Conservation (phyloP, 495 filamentous ascomycete genomes). For the Annulohypoxylon nitens region DNA sequence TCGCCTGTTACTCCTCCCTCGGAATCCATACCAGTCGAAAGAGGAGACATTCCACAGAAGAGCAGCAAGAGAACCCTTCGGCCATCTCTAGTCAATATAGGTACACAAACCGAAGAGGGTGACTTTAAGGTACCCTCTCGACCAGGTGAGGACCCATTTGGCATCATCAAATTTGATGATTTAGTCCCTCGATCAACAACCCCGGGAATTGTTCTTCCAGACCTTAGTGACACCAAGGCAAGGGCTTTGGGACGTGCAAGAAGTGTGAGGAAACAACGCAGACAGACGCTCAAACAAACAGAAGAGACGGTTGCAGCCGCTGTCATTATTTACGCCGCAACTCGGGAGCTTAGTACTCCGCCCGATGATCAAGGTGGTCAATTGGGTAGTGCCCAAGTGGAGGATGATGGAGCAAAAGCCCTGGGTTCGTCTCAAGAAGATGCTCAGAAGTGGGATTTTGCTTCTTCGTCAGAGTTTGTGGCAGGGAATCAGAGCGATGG, state of each 20-base stretch:
- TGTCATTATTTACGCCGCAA: conserved; percentile 61
- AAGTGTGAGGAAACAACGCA: conserved; percentile 56
- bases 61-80: conserved; percentile 39
- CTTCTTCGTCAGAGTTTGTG: conserved; percentile 39
- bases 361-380: conserved; percentile 19
- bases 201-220: conserved; percentile 59
- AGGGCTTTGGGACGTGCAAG: conserved; percentile 55
- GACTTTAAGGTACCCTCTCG: conserved; percentile 30
- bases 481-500: conserved; percentile 45
- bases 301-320: conserved; percentile 64
- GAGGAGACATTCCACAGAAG: conserved; percentile 49
- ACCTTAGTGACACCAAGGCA: conserved; percentile 58
- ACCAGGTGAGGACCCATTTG: conserved; percentile 19
- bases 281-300: conserved; percentile 55
- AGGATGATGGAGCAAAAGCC: conserved; percentile 27
- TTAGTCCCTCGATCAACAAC: conserved; percentile 58
- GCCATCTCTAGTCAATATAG: conserved; percentile 43
- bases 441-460: conserved; percentile 37
- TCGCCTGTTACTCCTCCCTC: conserved; percentile 51
- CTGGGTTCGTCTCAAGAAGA: conserved; percentile 32
- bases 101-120: conserved; percentile 59
- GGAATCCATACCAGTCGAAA: conserved; percentile 56
- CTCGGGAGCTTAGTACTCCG: conserved; percentile 55
- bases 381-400: conserved; percentile 32
- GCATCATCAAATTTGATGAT: conserved; percentile 33